Conservation (phyloP, 208 protist species). For the Naegleria lovaniensis region DNA sequence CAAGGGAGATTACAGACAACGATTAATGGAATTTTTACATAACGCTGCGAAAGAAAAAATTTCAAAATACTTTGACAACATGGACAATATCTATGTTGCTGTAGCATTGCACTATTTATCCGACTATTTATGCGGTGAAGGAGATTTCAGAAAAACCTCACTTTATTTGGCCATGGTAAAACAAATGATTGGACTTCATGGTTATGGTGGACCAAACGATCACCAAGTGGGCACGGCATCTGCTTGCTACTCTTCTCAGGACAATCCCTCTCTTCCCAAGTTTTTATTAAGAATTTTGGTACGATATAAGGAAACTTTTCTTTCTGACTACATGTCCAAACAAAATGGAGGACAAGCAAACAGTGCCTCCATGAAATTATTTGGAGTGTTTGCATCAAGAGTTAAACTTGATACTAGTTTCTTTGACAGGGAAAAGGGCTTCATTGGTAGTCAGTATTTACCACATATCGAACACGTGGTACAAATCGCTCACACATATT, state of each 20-base stretch:
- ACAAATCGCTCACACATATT: not conserved
- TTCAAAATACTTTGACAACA: not conserved
- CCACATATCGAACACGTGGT: not conserved
- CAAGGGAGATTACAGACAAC: not conserved
- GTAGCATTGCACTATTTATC: not conserved
- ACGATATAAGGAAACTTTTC: not conserved
- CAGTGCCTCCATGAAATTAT: not conserved
- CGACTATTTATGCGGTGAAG: not conserved
- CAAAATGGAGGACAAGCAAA: not conserved
- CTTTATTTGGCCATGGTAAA: not conserved
- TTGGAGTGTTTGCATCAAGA: not conserved
- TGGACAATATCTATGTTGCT: constrained; percentile 2
- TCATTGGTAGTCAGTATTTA: not conserved
- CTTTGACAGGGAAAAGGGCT: not conserved
- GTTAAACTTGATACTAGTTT: not conserved
- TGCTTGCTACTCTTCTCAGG: not conserved
- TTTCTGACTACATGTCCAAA: not conserved
- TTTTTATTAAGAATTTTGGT: not conserved
- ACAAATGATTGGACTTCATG: constrained; percentile 5
- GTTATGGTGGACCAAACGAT: not conserved
- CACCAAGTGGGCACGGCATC: not conserved
- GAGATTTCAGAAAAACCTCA: not conserved
- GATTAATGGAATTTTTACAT: not conserved
- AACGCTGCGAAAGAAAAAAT: not conserved
- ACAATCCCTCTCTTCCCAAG: not conserved